Conservation (phyloP, 225 moss, liverwort and hornwort genomes). For the Lunularia cruciata region DNA sequence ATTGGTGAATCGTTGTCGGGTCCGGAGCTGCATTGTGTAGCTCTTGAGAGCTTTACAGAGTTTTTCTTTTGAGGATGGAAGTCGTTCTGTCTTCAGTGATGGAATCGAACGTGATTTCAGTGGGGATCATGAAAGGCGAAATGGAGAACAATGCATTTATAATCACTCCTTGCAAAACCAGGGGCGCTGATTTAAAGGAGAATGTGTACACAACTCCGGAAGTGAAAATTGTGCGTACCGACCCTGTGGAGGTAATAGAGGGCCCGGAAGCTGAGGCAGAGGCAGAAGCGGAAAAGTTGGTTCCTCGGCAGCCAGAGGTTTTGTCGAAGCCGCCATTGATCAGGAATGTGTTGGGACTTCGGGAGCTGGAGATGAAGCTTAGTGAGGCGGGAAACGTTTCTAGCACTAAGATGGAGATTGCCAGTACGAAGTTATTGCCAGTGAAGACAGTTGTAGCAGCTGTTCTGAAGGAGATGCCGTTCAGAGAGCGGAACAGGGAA, state of each 20-base stretch:
- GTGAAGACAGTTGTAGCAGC: background rate
- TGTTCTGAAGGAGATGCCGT: conserved; percentile 27
- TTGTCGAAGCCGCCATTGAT: conserved; percentile 5
- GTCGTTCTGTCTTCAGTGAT: background rate
- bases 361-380: conserved; percentile 2
- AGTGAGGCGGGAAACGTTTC: conserved; percentile 3
- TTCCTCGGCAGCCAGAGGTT: background rate
- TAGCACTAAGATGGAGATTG: background rate
- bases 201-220: background rate
- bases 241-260: background rate
- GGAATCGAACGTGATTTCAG: background rate
- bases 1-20: background rate
- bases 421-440: background rate
- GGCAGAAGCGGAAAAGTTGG: too few relatives aligned
- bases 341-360: background rate
- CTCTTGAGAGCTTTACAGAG: background rate
- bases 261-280: background rate
- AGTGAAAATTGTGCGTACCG: background rate
- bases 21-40: background rate
- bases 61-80: conserved; percentile 7
- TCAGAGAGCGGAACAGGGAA: conserved; percentile 45
- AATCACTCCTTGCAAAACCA: conserved; percentile 2
- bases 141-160: too few relatives aligned
- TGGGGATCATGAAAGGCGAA: background rate
- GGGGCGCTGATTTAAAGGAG: background rate